phyloP scores from a whole-genome alignment of 805 yeast species.

The Pichia cabralensis region DNA sequence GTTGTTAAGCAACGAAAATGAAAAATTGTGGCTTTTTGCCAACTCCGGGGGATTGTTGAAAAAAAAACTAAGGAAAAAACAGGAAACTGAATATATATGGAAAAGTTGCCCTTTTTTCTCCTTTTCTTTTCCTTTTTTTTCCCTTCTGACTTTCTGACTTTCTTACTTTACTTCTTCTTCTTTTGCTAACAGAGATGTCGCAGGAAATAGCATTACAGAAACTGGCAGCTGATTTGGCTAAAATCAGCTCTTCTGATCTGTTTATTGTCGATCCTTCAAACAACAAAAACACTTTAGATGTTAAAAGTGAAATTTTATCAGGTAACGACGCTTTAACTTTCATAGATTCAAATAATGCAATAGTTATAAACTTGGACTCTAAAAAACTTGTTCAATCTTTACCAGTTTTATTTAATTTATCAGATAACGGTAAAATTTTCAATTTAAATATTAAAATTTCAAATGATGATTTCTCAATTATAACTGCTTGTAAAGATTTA shows the following conservation, averaged over 20 bases:
- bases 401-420: slow-evolving; percentile 39
- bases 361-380: slow-evolving; percentile 34
- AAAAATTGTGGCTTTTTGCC: no score
- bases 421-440: slow-evolving; percentile 34
- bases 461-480: slow-evolving; percentile 55
- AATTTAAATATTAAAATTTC: slow-evolving; percentile 47
- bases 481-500: slow-evolving; percentile 66
- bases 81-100: no score
- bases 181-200: slow-evolving; percentile 1
- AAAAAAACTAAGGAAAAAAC: no score
- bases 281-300: not conserved
- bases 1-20: no score
- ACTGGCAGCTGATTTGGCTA: slow-evolving; percentile 4
- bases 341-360: slow-evolving; percentile 25
- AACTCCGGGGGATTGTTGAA: no score
- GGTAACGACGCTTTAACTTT: slow-evolving; percentile 45
- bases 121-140: not conserved
- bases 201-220: slow-evolving; percentile 6
- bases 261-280: slow-evolving; percentile 8
- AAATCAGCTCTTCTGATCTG: slow-evolving; percentile 4
- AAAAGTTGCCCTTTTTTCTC: no score
- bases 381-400: slow-evolving; percentile 44
- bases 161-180: not conserved
- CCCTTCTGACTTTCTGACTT: not conserved
- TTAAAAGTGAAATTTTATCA: slow-evolving; percentile 15